Percentiles rank a stretch among this genome's conserved stretches.
Conservation (phyloP, 257 asterid genomes). For the Buddleja alternifolia region DNA sequence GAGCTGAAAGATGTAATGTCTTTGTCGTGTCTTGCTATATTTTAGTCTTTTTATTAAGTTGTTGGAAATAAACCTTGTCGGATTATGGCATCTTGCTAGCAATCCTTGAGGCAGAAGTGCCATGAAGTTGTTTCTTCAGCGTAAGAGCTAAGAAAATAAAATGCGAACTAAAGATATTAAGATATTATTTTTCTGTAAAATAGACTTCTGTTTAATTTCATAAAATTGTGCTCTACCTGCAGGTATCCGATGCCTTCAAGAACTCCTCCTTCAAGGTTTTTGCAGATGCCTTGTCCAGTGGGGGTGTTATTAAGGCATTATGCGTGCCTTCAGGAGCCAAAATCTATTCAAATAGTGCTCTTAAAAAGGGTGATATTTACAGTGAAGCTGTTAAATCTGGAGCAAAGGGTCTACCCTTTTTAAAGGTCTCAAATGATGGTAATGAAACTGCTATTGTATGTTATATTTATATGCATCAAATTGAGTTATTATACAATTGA, state of each 20-base stretch:
- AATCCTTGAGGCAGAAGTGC: neutral
- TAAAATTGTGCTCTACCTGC: constrained; percentile 33
- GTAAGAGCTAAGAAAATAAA: constrained; percentile 5
- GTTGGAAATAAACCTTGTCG: neutral
- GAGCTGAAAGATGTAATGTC: constrained; percentile 73
- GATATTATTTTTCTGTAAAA: neutral
- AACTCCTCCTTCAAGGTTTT: constrained; percentile 86
- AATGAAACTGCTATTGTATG: constrained; percentile 32
- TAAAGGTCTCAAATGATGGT: constrained; percentile 86
- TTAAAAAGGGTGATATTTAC: constrained; percentile 90
- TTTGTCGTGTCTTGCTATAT: constrained; percentile 14
- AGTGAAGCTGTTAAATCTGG: constrained; percentile 86
- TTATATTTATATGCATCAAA: neutral
- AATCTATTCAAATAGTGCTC: constrained; percentile 81
- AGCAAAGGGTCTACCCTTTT: constrained; percentile 94
- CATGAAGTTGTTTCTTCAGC: neutral
- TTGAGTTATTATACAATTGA: neutral
- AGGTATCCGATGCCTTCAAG: constrained; percentile 78
- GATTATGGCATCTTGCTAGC: neutral
- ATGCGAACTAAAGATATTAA: neutral
- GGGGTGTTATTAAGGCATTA: constrained; percentile 74
- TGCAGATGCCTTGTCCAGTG: constrained; percentile 67
- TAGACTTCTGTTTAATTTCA: neutral
- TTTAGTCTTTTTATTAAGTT: constrained; percentile 23
- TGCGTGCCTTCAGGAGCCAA: constrained; percentile 84